A percentile compares a stretch with the other conserved stretches of the same genome.
Conservation (phyloP, 108 stramenopile species). For the Cyclotella sp. region DNA sequence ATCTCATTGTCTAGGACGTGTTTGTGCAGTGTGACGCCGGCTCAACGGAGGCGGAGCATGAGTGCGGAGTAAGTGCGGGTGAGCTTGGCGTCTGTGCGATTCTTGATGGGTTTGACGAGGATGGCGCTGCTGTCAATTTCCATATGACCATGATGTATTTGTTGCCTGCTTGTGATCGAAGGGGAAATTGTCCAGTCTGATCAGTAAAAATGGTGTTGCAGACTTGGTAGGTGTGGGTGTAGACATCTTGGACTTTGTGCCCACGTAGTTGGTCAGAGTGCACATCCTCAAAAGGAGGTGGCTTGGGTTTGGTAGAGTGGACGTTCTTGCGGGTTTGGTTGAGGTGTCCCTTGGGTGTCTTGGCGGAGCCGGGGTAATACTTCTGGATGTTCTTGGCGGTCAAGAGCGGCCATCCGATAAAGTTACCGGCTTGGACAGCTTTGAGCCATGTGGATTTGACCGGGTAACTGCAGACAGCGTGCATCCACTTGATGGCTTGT, state of each 20-base stretch:
- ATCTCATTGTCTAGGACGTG: not conserved
- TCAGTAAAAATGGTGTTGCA: not conserved
- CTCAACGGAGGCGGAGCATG: not conserved
- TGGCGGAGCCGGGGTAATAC: not conserved
- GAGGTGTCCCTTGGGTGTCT: not conserved
- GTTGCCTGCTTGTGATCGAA: not conserved
- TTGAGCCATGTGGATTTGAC: not conserved
- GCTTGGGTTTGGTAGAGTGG: not conserved
- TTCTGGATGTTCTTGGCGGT: not conserved
- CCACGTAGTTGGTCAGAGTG: not conserved
- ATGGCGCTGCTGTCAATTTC: not conserved
- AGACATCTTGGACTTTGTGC: not conserved
- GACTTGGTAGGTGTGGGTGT: not conserved
- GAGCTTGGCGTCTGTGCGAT: not conserved
- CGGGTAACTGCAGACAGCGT: not conserved
- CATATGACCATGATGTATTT: too few species aligned
- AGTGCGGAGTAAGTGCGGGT: not conserved
- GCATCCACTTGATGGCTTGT: not conserved
- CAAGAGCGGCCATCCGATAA: not conserved
- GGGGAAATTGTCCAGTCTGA: not conserved
- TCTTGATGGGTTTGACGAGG: not conserved
- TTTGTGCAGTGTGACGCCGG: not conserved
- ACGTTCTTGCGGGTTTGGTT: too few species aligned
- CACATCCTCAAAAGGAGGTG: not conserved
- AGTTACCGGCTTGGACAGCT: not conserved